phyloP scores from a whole-genome alignment of 2,329 filamentous ascomycete species.

The Paracoccidioides brasiliensis region DNA sequence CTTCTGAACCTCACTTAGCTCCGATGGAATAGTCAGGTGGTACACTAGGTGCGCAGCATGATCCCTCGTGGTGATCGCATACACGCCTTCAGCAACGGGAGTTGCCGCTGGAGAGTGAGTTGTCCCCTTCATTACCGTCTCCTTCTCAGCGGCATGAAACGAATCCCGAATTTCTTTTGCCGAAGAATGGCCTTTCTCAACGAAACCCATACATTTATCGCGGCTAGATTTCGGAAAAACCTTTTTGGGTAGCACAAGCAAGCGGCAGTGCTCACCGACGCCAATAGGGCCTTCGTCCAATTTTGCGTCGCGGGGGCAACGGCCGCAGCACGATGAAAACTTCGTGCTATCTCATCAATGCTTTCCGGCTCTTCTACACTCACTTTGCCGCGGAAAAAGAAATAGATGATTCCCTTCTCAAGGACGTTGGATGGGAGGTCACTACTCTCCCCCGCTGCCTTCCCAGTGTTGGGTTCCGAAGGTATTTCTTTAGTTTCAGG shows the following conservation, averaged over 20 bases:
- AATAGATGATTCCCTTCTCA: constrained; percentile 84
- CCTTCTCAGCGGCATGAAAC: constrained; percentile 58
- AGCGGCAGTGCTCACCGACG: constrained; percentile 49
- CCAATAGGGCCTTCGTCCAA: constrained; percentile 47
- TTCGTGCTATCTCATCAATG: constrained; percentile 61
- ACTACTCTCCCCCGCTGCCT: constrained; percentile 38
- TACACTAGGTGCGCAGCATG: constrained; percentile 67
- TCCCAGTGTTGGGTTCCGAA: constrained; percentile 27
- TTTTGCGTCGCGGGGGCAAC: constrained; percentile 52
- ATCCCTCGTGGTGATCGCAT: constrained; percentile 61
- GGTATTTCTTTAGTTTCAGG: constrained; percentile 5
- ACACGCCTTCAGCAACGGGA: constrained; percentile 74
- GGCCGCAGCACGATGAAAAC: constrained; percentile 69
- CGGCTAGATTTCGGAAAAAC: constrained; percentile 54
- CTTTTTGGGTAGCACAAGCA: constrained; percentile 76
- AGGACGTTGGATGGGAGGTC: constrained; percentile 50
- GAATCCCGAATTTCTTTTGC: constrained; percentile 59
- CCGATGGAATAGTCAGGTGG: constrained; percentile 58
- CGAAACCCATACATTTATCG: constrained; percentile 69
- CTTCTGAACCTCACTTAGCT: constrained; percentile 58
- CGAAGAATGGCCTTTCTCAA: constrained; percentile 57
- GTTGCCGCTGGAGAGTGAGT: constrained; percentile 56
- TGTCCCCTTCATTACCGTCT: constrained; percentile 61
- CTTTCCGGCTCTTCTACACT: constrained; percentile 48
- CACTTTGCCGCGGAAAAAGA: constrained; percentile 72